These are phyloP conservation scores for Globisporangium rhizosaccharum DNA, from an alignment of 352 stramenopile species.

Conservation along the genomic window DNA sequence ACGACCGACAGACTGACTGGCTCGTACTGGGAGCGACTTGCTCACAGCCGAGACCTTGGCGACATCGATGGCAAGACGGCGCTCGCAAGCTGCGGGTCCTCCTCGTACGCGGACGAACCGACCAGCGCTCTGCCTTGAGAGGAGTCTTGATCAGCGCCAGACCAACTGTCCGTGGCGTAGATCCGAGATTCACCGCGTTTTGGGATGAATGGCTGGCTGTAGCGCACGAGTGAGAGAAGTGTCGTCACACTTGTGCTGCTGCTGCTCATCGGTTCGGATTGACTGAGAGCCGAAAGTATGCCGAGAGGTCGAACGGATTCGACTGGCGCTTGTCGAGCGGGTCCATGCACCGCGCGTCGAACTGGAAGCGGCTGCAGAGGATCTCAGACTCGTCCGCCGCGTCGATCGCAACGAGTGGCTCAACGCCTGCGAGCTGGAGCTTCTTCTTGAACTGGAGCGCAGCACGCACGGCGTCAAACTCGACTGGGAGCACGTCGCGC, in stretches of 20 bases:
- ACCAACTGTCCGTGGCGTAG: too few relatives aligned
- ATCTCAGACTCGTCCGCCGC: constrained; percentile 5
- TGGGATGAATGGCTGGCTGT: neutral
- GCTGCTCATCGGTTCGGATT: constrained; percentile 14
- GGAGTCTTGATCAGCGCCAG: too few relatives aligned
- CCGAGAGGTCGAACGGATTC: constrained; percentile 13
- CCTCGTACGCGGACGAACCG: too few relatives aligned
- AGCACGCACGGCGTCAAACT: constrained; percentile 8
- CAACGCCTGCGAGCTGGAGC: constrained; percentile 3
- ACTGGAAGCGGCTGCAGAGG: constrained; percentile 7
- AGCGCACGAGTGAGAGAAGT: too few relatives aligned
- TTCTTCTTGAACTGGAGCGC: constrained; percentile 20
- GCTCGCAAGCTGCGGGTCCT: too few relatives aligned
- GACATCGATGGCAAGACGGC: too few relatives aligned
- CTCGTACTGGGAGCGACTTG: too few relatives aligned
- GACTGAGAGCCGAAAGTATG: constrained; percentile 12
- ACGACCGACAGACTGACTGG: too few relatives aligned
- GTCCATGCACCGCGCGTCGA: constrained; percentile 12
- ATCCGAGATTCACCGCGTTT: too few relatives aligned
- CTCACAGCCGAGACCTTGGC: too few relatives aligned
- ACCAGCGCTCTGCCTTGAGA: too few relatives aligned
- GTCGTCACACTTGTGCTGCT: neutral
- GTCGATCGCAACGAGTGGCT: constrained; percentile 4
- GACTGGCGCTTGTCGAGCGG: constrained; percentile 8
- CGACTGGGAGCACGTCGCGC: constrained; percentile 6